Evolutionary conservation across 2,329 filamentous ascomycete species (phyloP).

Genomic region (Curvularia hawaiiensis): DNA sequence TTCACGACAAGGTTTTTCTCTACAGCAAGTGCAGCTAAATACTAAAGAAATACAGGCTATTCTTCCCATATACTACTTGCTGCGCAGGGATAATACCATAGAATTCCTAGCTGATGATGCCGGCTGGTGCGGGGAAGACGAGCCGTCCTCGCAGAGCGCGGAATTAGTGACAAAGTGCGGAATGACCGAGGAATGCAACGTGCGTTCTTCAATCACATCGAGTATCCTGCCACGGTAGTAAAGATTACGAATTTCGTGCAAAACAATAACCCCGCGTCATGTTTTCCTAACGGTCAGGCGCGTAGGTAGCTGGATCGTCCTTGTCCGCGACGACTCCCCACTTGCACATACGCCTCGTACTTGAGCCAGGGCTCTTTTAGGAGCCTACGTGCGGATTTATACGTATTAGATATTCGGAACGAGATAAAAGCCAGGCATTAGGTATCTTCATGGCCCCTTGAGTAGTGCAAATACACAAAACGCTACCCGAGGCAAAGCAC

Average conservation of each 20-base stretch:
- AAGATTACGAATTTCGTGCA: not conserved
- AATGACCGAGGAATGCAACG: conserved; percentile 1
- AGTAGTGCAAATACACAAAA: not conserved
- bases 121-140: conserved; percentile 24
- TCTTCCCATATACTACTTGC: not conserved
- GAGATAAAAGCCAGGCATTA: not conserved
- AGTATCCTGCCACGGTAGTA: not conserved
- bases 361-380: not conserved
- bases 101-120: not conserved
- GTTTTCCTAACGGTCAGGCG: not conserved
- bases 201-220: not conserved
- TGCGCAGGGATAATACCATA: not conserved
- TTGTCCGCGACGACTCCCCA: not conserved
- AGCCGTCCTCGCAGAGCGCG: conserved; percentile 10
- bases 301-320: not conserved
- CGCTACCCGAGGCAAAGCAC: not conserved
- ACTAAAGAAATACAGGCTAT: not conserved
- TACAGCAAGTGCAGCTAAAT: not conserved
- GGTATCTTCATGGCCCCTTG: not conserved
- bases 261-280: not conserved
- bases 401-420: not conserved
- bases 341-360: not conserved
- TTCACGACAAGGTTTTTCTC: not conserved
- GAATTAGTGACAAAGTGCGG: conserved; percentile 24
- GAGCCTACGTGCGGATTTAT: not conserved